These are phyloP conservation scores for Tilletiaria anomala DNA, from an alignment of 1,284 basidiomycete species.

Conservation along the genomic window DNA sequence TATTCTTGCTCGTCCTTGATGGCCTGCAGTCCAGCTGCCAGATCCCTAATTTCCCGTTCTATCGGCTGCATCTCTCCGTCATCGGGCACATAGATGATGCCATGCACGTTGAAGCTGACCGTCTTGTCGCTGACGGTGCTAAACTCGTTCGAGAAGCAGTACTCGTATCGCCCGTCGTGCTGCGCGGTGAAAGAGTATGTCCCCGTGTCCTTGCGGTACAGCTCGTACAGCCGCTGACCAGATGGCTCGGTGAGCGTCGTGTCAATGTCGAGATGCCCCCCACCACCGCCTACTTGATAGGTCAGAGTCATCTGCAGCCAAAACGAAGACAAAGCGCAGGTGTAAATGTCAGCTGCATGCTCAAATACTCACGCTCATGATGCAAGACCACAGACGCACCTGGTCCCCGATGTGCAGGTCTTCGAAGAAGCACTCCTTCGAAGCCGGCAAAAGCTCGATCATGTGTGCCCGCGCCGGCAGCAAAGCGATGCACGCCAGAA, in stretches of 20 bases:
- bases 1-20: conserved; percentile 99
- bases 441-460: conserved; percentile 54
- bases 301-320: conserved; percentile 86
- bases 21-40: conserved; percentile 68
- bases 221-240: conserved; percentile 55
- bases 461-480: conserved; percentile 33
- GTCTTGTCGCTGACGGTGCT: conserved; percentile 85
- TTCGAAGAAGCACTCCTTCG: conserved; percentile 96
- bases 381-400: conserved; percentile 43
- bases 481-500: not conserved
- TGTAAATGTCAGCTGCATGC: not conserved
- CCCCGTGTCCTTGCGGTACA: conserved; percentile 75
- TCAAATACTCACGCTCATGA: not conserved
- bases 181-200: conserved; percentile 74
- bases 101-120: conserved; percentile 97
- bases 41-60: conserved; percentile 78
- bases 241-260: conserved; percentile 66
- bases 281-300: conserved; percentile 82
- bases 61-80: conserved; percentile 63
- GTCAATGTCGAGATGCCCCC: conserved; percentile 91
- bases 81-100: conserved; percentile 78
- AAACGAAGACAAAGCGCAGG: not conserved
- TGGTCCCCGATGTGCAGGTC: conserved; percentile 88
- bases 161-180: conserved; percentile 73
- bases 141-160: conserved; percentile 98